phyloP scores from a whole-genome alignment of 768 basidiomycete genomes.

The Mycena galopus region DNA sequence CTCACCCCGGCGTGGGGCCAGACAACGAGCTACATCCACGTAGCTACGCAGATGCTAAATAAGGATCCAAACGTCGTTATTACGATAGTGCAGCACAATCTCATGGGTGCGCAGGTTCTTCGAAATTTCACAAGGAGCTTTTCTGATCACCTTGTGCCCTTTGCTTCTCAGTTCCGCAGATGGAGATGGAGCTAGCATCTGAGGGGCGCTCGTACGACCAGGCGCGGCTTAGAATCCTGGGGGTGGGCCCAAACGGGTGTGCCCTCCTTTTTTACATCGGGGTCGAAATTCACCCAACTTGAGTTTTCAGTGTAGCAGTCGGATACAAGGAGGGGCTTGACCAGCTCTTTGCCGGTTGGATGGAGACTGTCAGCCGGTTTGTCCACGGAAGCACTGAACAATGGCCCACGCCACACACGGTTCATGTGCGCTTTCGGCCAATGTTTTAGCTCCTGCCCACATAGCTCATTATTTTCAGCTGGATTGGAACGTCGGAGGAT shows the following conservation, averaged over 20 bases:
- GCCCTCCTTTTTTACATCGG: not conserved
- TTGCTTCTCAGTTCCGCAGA: conserved; percentile 10
- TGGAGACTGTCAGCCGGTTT: not conserved
- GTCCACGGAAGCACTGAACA: not conserved
- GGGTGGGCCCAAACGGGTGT: conserved; percentile 10
- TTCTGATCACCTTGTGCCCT: not conserved
- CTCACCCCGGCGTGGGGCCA: conserved; percentile 25
- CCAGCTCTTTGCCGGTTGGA: conserved; percentile 24
- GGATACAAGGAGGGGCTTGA: conserved; percentile 1
- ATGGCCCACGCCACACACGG: conserved; percentile 26
- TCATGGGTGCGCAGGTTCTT: conserved; percentile 11
- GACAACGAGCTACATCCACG: conserved; percentile 4
- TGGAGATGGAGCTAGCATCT: conserved; percentile 18
- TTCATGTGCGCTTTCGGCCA: conserved; percentile 18
- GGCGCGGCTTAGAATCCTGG: conserved; percentile 15
- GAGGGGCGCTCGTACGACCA: conserved; percentile 12
- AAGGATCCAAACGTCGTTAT: conserved; percentile 22
- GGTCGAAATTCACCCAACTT: not conserved
- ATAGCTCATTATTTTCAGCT: conserved; percentile 5
- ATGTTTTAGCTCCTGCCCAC: not conserved
- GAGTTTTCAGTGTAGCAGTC: not conserved
- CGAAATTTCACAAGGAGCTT: not conserved
- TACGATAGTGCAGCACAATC: conserved; percentile 25
- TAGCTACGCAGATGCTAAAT: conserved; percentile 16
- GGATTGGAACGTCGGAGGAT: conserved; percentile 20